A percentile compares a stretch with the other conserved stretches of the same genome.
These are phyloP conservation scores for Chalaropsis thielavioides DNA, from an alignment of 2,329 filamentous ascomycete species.

Conservation along the genomic window DNA sequence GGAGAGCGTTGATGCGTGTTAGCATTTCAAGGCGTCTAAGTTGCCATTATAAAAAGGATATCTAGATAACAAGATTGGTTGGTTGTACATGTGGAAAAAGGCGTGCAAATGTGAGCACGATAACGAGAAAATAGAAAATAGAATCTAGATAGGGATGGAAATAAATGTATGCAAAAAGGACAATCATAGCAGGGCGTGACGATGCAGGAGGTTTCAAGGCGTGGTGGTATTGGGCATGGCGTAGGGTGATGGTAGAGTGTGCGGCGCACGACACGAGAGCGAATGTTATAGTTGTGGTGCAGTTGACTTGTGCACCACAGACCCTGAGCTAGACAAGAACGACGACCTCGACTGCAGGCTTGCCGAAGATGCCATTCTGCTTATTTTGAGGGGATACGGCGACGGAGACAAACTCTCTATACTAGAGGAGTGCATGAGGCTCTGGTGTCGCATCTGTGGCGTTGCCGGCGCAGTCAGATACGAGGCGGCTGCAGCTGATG, in stretches of 20 bases:
- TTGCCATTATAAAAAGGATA: neutral
- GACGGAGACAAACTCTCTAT: conserved; percentile 5
- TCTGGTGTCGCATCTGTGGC: neutral
- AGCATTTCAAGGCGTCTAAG: neutral
- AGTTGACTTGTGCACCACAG: conserved; percentile 8
- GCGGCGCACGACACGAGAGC: neutral
- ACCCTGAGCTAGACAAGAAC: conserved; percentile 5
- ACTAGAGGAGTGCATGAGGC: neutral
- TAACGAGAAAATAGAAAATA: neutral
- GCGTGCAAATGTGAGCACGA: neutral
- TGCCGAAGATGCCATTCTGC: neutral
- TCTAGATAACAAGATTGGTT: neutral
- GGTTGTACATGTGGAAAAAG: neutral
- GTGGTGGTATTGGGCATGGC: neutral
- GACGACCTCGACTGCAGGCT: conserved; percentile 9
- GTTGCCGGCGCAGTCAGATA: conserved; percentile 7
- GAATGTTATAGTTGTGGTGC: neutral
- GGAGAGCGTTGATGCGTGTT: neutral
- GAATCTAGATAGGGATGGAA: neutral
- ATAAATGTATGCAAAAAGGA: neutral
- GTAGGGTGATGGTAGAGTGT: neutral
- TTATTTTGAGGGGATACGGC: neutral
- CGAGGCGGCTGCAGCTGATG: neutral
- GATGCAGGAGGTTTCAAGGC: neutral
- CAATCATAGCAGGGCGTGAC: neutral